Evolutionary conservation across 352 stramenopile species (phyloP).

Genomic region (Globisporangium carolinianum): DNA sequence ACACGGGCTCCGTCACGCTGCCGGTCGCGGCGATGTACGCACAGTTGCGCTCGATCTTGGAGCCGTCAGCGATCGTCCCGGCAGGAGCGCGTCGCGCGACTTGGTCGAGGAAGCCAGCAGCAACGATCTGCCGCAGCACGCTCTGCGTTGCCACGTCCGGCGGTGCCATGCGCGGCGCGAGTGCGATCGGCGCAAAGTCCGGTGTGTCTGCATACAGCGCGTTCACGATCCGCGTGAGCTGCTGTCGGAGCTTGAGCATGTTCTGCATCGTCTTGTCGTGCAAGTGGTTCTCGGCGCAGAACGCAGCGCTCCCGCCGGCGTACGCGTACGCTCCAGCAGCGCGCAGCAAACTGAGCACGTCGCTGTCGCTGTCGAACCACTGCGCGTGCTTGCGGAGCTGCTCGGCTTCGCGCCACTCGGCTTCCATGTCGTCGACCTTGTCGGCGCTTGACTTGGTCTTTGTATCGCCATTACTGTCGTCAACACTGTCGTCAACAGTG

Average conservation of each 20-base stretch:
- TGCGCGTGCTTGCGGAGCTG: constrained; percentile 62
- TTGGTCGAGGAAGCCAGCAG: constrained; percentile 76
- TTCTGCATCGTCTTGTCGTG: constrained; percentile 87
- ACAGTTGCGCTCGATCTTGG: constrained; percentile 81
- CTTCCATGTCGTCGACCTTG: constrained; percentile 60
- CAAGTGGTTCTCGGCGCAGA: constrained; percentile 70
- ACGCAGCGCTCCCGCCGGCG: constrained; percentile 45
- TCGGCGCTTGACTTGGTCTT: constrained; percentile 9
- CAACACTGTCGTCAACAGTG: constrained; percentile 13
- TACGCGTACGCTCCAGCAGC: constrained; percentile 76
- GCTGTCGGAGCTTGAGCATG: constrained; percentile 79
- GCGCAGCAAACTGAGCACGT: constrained; percentile 71
- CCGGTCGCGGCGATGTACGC: constrained; percentile 59
- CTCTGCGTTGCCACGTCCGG: constrained; percentile 51
- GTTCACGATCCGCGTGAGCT: constrained; percentile 82
- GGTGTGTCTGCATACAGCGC: constrained; percentile 35
- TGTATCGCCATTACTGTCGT: constrained; percentile 4
- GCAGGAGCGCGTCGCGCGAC: constrained; percentile 66
- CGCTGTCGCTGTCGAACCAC: constrained; percentile 77
- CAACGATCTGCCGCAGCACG: constrained; percentile 68
- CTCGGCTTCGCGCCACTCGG: constrained; percentile 68
- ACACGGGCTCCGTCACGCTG: constrained; percentile 61
- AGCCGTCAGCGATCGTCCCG: constrained; percentile 68
- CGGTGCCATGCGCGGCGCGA: constrained; percentile 64
- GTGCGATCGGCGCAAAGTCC: constrained; percentile 26